phyloP scores from a whole-genome alignment of 176 grass and related monocot genomes.

The Eremochloa ophiuroides region DNA sequence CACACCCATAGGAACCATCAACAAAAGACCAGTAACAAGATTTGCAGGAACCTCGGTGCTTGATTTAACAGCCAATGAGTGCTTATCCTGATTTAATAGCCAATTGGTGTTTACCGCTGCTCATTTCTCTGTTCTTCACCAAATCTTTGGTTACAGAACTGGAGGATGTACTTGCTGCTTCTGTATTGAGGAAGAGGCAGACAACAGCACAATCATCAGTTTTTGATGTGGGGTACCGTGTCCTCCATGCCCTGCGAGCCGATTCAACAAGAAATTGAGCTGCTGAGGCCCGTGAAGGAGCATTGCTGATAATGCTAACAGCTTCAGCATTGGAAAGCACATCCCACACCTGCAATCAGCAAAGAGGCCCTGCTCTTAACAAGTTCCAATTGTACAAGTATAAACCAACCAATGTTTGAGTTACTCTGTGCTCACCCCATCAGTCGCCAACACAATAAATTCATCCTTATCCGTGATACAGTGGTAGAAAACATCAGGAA shows the following conservation, averaged over 20 bases:
- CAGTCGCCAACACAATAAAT: slow-evolving; percentile 69
- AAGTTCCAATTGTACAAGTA: slow-evolving; percentile 10
- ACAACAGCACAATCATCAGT: slow-evolving; percentile 71
- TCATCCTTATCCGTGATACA: slow-evolving; percentile 59
- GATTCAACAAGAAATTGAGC: slow-evolving; percentile 60
- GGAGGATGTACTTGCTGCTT: slow-evolving; percentile 21
- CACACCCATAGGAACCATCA: background rate
- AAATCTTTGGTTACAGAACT: slow-evolving; percentile 16
- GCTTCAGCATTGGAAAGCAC: slow-evolving; percentile 68
- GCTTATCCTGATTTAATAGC: too few species aligned
- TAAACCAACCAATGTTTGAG: slow-evolving; percentile 10
- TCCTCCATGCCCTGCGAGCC: slow-evolving; percentile 49
- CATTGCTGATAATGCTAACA: slow-evolving; percentile 45
- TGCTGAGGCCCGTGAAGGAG: slow-evolving; percentile 43
- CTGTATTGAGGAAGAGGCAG: slow-evolving; percentile 68
- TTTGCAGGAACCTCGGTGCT: slow-evolving; percentile 21
- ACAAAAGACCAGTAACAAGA: slow-evolving; percentile 27
- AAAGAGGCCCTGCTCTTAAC: background rate
- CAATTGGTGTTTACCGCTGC: slow-evolving; percentile 31
- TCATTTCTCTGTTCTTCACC: slow-evolving; percentile 6
- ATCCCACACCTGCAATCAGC: slow-evolving; percentile 63
- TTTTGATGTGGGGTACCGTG: slow-evolving; percentile 52
- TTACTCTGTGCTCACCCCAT: slow-evolving; percentile 59
- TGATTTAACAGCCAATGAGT: slow-evolving; percentile 35
- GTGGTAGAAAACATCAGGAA: slow-evolving; percentile 62